Evolutionary conservation across 306 rosid genomes (phyloP).

Genomic region (Vigna mungo): DNA sequence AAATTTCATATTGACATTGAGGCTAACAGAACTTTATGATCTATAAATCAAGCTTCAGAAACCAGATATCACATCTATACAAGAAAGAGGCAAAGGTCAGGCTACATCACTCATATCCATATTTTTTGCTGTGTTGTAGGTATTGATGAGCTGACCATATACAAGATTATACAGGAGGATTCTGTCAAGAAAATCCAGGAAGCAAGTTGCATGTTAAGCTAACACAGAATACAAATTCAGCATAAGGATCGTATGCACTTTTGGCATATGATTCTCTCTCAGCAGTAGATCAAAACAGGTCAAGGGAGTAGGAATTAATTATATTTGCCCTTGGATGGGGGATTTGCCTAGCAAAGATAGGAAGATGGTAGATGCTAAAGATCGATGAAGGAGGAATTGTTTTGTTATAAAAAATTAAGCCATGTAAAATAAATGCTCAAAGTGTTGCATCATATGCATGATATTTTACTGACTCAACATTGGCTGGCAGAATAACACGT

Average conservation of each 20-base stretch:
- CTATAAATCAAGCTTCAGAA: conserved; percentile 4
- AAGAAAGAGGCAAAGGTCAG: conserved; percentile 15
- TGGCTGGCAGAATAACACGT: conserved; percentile 15
- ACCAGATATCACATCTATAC: conserved; percentile 28
- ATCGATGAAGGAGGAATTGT: conserved; percentile 6
- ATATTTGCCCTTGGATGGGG: not conserved
- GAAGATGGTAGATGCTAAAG: not conserved
- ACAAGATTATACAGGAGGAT: conserved; percentile 17
- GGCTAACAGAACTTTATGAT: not conserved
- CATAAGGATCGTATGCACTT: conserved; percentile 11
- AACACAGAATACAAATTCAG: conserved; percentile 4
- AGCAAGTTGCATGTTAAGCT: conserved; percentile 33
- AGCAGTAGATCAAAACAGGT: conserved; percentile 1
- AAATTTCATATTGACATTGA: conserved; percentile 17
- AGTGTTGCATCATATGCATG: not conserved
- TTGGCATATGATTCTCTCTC: conserved; percentile 3
- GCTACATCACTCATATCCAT: not conserved
- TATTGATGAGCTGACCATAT: conserved; percentile 6
- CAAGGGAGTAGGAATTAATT: conserved; percentile 6
- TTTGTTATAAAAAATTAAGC: not conserved
- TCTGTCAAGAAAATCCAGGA: conserved; percentile 19
- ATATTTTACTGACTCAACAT: not conserved
- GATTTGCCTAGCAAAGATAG: conserved; percentile 7
- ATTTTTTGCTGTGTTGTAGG: not conserved
- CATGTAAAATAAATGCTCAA: not conserved